Evolutionary conservation across 768 basidiomycete species (phyloP), one percentile per base, ranked within the genome.

Genomic region (Porpolomopsis calyptriformis): DNA sequence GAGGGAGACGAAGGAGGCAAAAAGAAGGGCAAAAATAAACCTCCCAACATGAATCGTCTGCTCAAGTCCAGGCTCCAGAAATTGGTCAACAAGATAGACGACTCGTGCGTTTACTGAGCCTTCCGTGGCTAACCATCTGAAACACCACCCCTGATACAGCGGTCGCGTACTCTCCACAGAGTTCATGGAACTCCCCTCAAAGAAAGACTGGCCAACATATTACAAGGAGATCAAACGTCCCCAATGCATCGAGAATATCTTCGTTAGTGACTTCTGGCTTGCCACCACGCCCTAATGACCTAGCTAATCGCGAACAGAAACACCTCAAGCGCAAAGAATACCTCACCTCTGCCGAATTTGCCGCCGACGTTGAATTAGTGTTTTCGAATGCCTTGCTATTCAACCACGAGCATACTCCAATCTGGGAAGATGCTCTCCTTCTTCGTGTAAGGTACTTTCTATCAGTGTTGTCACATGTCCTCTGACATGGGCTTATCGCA

Each of bases 361-460:
- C 83, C 36, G 77, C 76, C 7, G 93, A 97, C 49, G 83, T 93
- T 11, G 88, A 92, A 55, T 73, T 92, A 34, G 84, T 97, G 20
- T 94, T 92, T 64, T 75, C 78, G 5, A 97, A 97, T 59, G 93
- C 91, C 8, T 70, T 88, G 60, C 64, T 74, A 47, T 97, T 92
- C 65, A 97, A 97, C 54, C 80, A 77, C 56, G 91, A 94, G 23
- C 79, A 84, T 56, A 87, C 83, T 22, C 73, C 64, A 46, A 85
- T 91, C 23, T 90, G 85, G 81, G 78, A 85, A 53, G 85, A 88
- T 54, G 86, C 88, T 16, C 58, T 71, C 16, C 61, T 67, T 2
- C 72, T 91, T 20, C 70, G 78, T 55, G 87, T 86, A 60, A 27
- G 72, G 64, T 40, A 4, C 39, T 34, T 46, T 31, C 22, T 47